phyloP scores from a whole-genome alignment of 108 stramenopile genomes.

The Seminavis robusta region DNA sequence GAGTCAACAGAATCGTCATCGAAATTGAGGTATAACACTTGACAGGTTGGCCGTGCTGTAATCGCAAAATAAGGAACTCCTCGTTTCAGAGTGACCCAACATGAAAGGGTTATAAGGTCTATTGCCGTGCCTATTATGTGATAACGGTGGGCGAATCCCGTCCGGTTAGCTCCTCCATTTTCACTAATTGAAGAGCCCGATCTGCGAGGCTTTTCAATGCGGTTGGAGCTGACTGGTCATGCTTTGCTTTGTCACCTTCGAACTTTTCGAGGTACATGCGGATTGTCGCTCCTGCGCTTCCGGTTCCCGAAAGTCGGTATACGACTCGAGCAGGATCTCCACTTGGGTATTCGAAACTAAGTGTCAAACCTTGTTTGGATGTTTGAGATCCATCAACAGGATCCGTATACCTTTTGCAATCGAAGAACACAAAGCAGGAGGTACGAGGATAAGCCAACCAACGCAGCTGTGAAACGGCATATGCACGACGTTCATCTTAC shows the following conservation, averaged over 20 bases:
- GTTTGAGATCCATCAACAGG: slow-evolving; percentile 92
- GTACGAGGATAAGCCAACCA: neutral
- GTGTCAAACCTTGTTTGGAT: slow-evolving; percentile 89
- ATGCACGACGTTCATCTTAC: slow-evolving; percentile 22
- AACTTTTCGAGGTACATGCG: slow-evolving; percentile 97
- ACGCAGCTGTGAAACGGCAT: neutral
- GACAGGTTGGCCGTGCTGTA: too few relatives aligned
- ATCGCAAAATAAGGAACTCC: too few relatives aligned
- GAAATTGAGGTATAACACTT: too few relatives aligned
- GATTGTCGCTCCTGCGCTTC: slow-evolving; percentile 95
- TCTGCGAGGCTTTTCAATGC: slow-evolving; percentile 74
- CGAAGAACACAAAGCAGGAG: neutral
- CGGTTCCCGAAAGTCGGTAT: slow-evolving; percentile 96
- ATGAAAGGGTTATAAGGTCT: neutral
- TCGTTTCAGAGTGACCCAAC: too few relatives aligned
- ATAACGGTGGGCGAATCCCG: slow-evolving; percentile 80
- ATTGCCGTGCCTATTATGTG: slow-evolving; percentile 45
- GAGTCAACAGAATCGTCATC: too few relatives aligned
- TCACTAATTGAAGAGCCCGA: slow-evolving; percentile 60
- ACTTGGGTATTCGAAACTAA: slow-evolving; percentile 80
- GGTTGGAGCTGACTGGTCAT: slow-evolving; percentile 64
- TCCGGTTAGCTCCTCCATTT: slow-evolving; percentile 72
- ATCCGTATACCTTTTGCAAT: slow-evolving; percentile 79
- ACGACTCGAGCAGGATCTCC: slow-evolving; percentile 88
- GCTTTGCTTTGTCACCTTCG: slow-evolving; percentile 68